Evolutionary conservation across 495 filamentous ascomycete species (phyloP), one percentile per base, ranked within the genome.

Genomic region (Trichocladium antarcticum): DNA sequence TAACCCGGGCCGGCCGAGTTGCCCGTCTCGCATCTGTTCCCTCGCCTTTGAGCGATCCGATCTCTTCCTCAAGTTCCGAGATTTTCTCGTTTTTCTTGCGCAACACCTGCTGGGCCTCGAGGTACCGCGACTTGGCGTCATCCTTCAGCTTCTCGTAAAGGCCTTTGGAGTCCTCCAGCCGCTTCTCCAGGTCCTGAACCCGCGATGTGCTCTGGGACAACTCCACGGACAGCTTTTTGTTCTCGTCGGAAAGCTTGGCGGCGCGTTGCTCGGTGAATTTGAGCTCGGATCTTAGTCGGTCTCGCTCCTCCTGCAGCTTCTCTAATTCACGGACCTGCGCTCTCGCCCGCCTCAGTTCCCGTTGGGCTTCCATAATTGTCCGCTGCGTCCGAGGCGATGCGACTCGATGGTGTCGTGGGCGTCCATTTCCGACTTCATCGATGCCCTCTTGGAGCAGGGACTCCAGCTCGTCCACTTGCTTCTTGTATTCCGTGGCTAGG

Each of bases 1-100:
- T 59, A 22, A 50, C 55, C 20, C 56, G 45, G 2, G 27, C 44
- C 3, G 47, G 28, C 16, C 42, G 22, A 12, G 42, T 37, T 24
- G 57, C 7, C 44, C 55, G 57, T n/a, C 29, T 46, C 17, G 56
- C 41, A 17, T 54, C 59, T 15, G 50, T 39, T 34, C 35, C 55
- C 15, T 60, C 54, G 8, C 42, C 53, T 36, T 52, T 63, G 42
- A 65, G 51, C n/a, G 55, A 45, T 7, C 53, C 59, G 31, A 62
- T 37, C 34, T 60, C 58, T 28, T 62, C 53, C 27, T 63, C 53
- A 12, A 67, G 57, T 34, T 65, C 56, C 22, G 74, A 69, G 11
- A 79, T 79, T 56, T 83, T 83, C 44, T 75, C 71, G 48, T 85
- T 80, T 27, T 83, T 83, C 57, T 75, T 80, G 43, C 81, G 71